These are phyloP conservation scores for Gynandropsis gynandra DNA, from an alignment of 345 rosid genomes.

Conservation along the genomic window DNA sequence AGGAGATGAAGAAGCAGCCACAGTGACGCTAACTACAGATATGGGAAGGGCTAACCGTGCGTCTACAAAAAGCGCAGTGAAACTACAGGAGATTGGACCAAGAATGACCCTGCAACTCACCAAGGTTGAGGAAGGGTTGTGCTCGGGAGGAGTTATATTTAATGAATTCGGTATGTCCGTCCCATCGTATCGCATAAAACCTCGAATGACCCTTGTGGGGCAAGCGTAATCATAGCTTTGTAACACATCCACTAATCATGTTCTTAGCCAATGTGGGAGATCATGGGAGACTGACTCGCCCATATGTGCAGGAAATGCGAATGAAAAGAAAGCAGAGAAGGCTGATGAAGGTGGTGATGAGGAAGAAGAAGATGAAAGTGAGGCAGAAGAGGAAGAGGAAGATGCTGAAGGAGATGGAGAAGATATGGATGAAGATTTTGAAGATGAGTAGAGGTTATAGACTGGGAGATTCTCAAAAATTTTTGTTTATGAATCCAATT, in stretches of 20 bases:
- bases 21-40: conserved; percentile 68
- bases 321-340: conserved; percentile 23
- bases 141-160: conserved; percentile 76
- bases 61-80: conserved; percentile 74
- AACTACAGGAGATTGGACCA: conserved; percentile 80
- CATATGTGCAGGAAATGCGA: conserved; percentile 25
- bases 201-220: conserved; percentile 94
- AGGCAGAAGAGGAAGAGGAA: too few relatives aligned
- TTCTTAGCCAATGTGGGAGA: not conserved
- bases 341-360: conserved; percentile 17
- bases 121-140: conserved; percentile 83
- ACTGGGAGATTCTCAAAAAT: too few relatives aligned
- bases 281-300: not conserved
- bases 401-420: conserved; percentile 16
- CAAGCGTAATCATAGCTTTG: conserved; percentile 55
- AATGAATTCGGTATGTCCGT: conserved; percentile 55
- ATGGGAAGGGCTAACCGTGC: conserved; percentile 72
- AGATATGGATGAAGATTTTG: conserved; percentile 33
- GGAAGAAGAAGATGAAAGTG: conserved; percentile 18
- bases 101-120: conserved; percentile 78
- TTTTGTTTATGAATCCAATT: too few relatives aligned
- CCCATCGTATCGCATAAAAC: too few relatives aligned
- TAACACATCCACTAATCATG: conserved; percentile 3
- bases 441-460: too few relatives aligned
- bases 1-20: conserved; percentile 91